Evolutionary conservation across 495 filamentous ascomycete species (phyloP).

Genomic region (Aspergillus avenaceus): DNA sequence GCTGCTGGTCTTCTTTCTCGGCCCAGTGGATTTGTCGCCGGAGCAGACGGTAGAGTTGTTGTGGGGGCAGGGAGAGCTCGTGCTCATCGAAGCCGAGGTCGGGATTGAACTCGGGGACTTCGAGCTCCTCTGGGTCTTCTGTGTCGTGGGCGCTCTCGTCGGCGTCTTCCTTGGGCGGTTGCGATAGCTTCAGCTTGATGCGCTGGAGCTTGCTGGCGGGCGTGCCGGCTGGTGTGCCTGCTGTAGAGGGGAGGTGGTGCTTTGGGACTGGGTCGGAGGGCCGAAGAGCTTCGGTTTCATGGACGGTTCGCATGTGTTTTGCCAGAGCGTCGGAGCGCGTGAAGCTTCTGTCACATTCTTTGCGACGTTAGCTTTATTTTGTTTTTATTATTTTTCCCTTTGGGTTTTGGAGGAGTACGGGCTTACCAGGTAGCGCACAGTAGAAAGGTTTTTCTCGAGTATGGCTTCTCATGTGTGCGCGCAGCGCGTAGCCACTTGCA

Average conservation of each 20-base stretch:
- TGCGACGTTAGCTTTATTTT: neutral
- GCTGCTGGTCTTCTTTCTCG: constrained; percentile 59
- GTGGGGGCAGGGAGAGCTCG: constrained; percentile 65
- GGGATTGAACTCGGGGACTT: constrained; percentile 34
- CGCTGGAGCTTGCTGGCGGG: constrained; percentile 56
- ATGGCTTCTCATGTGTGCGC: constrained; percentile 96
- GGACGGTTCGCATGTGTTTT: constrained; percentile 98
- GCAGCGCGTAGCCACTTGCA: constrained; percentile 90
- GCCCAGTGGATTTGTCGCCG: constrained; percentile 80
- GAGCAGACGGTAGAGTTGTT: constrained; percentile 67
- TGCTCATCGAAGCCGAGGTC: constrained; percentile 58
- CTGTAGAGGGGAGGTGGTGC: constrained; percentile 50
- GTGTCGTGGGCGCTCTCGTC: constrained; percentile 51
- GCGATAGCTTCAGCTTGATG: constrained; percentile 62
- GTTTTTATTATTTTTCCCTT: neutral
- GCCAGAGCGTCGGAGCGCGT: constrained; percentile 94
- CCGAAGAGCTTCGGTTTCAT: constrained; percentile 90
- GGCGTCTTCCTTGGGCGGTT: constrained; percentile 48
- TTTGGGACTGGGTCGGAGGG: constrained; percentile 85
- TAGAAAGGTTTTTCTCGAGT: constrained; percentile 98
- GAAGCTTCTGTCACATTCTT: constrained; percentile 96
- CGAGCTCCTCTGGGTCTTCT: constrained; percentile 47
- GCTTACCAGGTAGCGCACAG: constrained; percentile 82
- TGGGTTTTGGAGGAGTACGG: neutral
- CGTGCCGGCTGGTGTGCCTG: constrained; percentile 29